Evolutionary conservation across 768 basidiomycete species (phyloP).

Genomic region (Mycena haematopus): DNA sequence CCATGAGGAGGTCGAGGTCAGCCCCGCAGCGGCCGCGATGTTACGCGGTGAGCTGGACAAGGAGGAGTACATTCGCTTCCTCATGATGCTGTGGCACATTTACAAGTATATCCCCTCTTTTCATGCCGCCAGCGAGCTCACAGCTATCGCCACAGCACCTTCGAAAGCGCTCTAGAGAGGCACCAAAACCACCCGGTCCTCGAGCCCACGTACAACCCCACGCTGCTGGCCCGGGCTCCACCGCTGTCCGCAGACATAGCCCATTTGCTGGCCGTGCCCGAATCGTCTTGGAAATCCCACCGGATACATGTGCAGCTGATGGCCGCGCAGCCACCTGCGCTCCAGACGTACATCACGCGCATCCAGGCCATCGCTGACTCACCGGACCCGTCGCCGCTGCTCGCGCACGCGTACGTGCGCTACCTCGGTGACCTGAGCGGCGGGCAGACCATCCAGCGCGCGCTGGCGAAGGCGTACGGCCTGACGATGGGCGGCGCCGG

Average conservation of each 20-base stretch:
- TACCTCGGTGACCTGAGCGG: conserved; percentile 85
- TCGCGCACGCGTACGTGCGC: conserved; percentile 84
- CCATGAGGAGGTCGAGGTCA: conserved; percentile 65
- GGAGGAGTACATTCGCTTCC: conserved; percentile 71
- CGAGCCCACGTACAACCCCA: conserved; percentile 74
- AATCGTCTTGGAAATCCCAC: conserved; percentile 61
- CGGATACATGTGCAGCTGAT: conserved; percentile 56
- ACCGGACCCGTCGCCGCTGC: conserved; percentile 56
- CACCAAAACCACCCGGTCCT: conserved; percentile 69
- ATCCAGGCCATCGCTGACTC: conserved; percentile 55
- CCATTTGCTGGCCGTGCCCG: conserved; percentile 58
- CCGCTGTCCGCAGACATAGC: conserved; percentile 72
- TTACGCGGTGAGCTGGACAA: conserved; percentile 63
- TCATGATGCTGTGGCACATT: conserved; percentile 81
- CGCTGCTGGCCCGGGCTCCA: conserved; percentile 66
- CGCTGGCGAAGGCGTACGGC: conserved; percentile 69
- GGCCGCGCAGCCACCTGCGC: conserved; percentile 50
- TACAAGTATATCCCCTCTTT: conserved; percentile 62
- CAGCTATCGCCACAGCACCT: conserved; percentile 45
- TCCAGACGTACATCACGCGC: conserved; percentile 60
- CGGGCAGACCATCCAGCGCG: conserved; percentile 71
- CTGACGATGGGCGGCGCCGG: conserved; percentile 63
- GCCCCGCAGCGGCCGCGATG: conserved; percentile 61
- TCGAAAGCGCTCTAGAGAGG: conserved; percentile 62
- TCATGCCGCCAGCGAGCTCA: not conserved